Evolutionary conservation across 2,329 filamentous ascomycete genomes (phyloP).

Genomic region (Coniochaeta prunicola): DNA sequence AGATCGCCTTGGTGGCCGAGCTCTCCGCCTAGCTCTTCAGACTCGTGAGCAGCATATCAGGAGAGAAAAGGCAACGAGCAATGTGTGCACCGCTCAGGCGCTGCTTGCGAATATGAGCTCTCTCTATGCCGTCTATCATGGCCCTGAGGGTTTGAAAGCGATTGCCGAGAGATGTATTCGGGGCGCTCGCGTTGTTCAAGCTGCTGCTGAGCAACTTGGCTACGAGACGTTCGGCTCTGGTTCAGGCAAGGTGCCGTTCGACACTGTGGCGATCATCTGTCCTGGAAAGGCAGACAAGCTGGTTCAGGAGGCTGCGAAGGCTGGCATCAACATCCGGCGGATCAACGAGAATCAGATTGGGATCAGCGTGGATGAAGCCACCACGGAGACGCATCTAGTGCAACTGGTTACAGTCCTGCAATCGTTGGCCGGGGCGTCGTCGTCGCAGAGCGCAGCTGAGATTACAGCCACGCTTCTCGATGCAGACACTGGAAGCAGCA

Average conservation of each 20-base stretch:
- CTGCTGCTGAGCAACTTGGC: conserved; percentile 54
- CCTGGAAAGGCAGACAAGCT: conserved; percentile 42
- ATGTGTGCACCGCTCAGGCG: conserved; percentile 93
- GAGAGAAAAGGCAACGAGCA: conserved; percentile 93
- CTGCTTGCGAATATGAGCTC: conserved; percentile 93
- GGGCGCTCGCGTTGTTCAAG: conserved; percentile 62
- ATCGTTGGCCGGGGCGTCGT: conserved; percentile 4
- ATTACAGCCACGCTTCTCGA: conserved; percentile 33
- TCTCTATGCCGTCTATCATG: conserved; percentile 91
- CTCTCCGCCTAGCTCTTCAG: conserved; percentile 78
- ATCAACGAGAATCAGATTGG: conserved; percentile 55
- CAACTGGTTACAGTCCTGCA: conserved; percentile 10
- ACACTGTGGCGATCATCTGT: conserved; percentile 67
- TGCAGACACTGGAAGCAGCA: conserved; percentile 20
- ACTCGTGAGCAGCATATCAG: conserved; percentile 95
- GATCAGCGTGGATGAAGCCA: conserved; percentile 68
- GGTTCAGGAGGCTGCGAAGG: conserved; percentile 41
- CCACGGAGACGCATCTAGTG: conserved; percentile 18
- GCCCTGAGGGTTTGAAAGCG: conserved; percentile 70
- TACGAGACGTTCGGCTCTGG: conserved; percentile 53
- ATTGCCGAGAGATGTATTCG: conserved; percentile 76
- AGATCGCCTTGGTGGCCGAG: conserved; percentile 74
- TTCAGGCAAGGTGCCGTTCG: conserved; percentile 59
- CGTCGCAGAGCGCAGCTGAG: conserved; percentile 24
- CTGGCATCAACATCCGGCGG: conserved; percentile 54